Percentiles rank a stretch among this genome's conserved stretches.
phyloP scores from a whole-genome alignment of 441 rosid genomes.

The Populus hybrid region DNA sequence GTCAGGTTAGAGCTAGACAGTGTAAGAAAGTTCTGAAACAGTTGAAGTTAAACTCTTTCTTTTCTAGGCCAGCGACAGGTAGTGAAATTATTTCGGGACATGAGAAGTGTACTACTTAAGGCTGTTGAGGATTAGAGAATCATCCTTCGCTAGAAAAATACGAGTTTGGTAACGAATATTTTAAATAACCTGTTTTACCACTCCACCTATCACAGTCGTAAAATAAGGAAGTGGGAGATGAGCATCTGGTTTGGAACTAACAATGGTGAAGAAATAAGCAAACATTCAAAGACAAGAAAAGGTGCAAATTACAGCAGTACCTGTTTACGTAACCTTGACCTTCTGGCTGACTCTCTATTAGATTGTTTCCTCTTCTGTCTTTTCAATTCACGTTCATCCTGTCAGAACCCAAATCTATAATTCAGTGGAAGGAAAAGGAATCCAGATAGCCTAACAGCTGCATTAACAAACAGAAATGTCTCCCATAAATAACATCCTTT shows the following conservation, averaged over 20 bases:
- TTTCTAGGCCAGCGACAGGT: not conserved
- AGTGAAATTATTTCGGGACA: not conserved
- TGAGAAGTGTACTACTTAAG: not conserved
- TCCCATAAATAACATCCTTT: too few species aligned
- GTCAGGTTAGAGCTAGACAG: not conserved
- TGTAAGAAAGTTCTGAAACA: not conserved
- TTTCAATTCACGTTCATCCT: slow-evolving; percentile 91
- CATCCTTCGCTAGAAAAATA: not conserved
- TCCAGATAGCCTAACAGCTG: not conserved
- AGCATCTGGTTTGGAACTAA: not conserved
- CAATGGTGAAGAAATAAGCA: not conserved
- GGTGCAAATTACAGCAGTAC: slow-evolving; percentile 25
- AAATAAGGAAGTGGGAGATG: not conserved
- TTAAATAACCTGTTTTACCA: not conserved
- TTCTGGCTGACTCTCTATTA: slow-evolving; percentile 92
- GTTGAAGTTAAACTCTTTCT: not conserved
- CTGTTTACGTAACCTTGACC: slow-evolving; percentile 97
- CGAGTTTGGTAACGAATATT: not conserved
- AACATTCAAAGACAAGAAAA: not conserved
- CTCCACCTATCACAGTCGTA: not conserved
- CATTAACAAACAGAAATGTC: not conserved
- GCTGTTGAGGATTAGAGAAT: not conserved
- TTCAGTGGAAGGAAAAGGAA: slow-evolving; percentile 4
- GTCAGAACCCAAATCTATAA: slow-evolving; percentile 11
- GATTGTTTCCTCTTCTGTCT: slow-evolving; percentile 92